Evolutionary conservation across 2,329 filamentous ascomycete species (phyloP).

Genomic region (Pestalotiopsis sp.): DNA sequence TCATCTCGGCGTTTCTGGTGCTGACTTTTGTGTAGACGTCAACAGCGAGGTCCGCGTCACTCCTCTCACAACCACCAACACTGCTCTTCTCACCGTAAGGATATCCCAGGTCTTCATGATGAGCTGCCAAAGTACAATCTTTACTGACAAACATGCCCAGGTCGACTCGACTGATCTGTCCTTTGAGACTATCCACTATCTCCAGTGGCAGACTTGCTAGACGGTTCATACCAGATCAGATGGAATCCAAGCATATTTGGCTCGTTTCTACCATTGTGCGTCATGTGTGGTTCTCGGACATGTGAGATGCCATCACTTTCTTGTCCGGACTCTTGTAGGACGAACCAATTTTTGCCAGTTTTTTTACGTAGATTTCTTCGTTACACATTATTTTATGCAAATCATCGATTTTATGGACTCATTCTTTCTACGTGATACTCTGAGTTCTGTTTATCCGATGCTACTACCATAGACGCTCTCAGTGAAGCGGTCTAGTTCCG

Average conservation of each 20-base stretch:
- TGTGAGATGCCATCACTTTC: not conserved
- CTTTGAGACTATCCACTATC: conserved; percentile 27
- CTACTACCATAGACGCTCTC: no score
- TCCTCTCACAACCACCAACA: conserved; percentile 20
- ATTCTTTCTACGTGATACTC: no score
- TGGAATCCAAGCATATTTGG: not conserved
- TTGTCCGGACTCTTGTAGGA: not conserved
- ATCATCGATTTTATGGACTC: not conserved
- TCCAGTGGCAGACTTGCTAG: conserved; percentile 26
- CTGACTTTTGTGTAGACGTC: conserved; percentile 40
- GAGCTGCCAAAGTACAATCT: not conserved
- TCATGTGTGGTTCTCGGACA: not conserved
- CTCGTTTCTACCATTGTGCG: no score
- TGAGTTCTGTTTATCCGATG: no score
- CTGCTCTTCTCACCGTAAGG: conserved; percentile 29
- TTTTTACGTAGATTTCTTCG: not conserved
- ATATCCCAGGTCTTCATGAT: not conserved
- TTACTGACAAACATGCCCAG: conserved; percentile 15
- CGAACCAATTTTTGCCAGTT: not conserved
- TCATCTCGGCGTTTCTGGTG: not conserved
- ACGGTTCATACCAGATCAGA: not conserved
- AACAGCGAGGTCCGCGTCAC: conserved; percentile 50
- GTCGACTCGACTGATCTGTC: conserved; percentile 34
- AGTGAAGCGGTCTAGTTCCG: no score
- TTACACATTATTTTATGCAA: not conserved